phyloP scores from a whole-genome alignment of 768 basidiomycete genomes.

The Tylopilus intermedius region DNA sequence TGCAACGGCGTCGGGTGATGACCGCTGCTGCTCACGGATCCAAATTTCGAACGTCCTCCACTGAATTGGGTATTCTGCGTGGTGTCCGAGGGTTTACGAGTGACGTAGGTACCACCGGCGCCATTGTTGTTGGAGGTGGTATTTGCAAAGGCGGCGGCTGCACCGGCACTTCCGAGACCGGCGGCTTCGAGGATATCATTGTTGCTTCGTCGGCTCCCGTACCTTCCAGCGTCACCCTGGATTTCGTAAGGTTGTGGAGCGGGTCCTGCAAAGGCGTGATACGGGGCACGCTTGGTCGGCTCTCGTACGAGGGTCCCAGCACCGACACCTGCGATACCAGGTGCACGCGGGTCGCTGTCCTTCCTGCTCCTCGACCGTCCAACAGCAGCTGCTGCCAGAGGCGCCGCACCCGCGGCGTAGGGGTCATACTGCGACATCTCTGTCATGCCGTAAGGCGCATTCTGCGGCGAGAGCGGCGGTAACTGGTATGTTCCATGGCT shows the following conservation, averaged over 20 bases:
- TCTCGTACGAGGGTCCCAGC: conserved; percentile 28
- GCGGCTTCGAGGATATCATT: conserved; percentile 28
- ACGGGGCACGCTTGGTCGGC: conserved; percentile 31
- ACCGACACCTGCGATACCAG: conserved; percentile 38
- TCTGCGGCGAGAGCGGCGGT: conserved; percentile 36
- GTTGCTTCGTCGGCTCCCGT: conserved; percentile 21
- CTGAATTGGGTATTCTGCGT: conserved; percentile 25
- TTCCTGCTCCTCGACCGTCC: conserved; percentile 24
- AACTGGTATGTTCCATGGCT: conserved; percentile 57
- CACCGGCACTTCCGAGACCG: conserved; percentile 19
- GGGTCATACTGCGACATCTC: conserved; percentile 41
- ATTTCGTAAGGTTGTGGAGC: conserved; percentile 18
- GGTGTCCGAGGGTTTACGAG: conserved; percentile 24
- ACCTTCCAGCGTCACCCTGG: conserved; percentile 9
- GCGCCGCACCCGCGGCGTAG: conserved; percentile 25
- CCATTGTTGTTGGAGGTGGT: background rate
- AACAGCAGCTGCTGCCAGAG: conserved; percentile 19
- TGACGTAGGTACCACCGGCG: conserved; percentile 7
- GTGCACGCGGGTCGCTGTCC: conserved; percentile 31
- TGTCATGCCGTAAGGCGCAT: conserved; percentile 48
- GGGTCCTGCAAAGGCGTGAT: conserved; percentile 37
- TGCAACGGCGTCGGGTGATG: conserved; percentile 18
- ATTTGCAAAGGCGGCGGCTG: background rate
- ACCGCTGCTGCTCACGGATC: conserved; percentile 15
- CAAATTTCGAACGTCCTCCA: conserved; percentile 18